Evolutionary conservation across 805 yeast genomes (phyloP).

Genomic region (Lipomyces kockii): DNA sequence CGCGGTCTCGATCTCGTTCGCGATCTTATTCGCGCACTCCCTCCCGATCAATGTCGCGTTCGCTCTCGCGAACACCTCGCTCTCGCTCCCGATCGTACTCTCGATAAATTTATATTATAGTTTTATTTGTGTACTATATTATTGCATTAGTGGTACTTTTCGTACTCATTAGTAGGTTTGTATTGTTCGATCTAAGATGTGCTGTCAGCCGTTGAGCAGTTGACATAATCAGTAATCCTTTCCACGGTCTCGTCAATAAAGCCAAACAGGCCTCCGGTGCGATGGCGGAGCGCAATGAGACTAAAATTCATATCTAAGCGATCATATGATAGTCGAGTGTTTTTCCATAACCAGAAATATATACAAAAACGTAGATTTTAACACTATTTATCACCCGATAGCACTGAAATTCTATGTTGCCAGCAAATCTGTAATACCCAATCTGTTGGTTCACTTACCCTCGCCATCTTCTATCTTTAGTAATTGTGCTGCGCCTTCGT

Average conservation of each 20-base stretch:
- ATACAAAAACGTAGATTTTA: too few relatives aligned
- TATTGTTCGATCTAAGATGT: too few relatives aligned
- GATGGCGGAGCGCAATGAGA: too few relatives aligned
- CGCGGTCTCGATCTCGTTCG: constrained; percentile 3
- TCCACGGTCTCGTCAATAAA: too few relatives aligned
- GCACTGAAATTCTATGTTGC: too few relatives aligned
- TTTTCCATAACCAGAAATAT: too few relatives aligned
- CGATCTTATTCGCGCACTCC: constrained; percentile 14
- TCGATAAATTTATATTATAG: not conserved
- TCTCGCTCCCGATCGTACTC: constrained; percentile 5
- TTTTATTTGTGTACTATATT: not conserved
- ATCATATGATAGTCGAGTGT: too few relatives aligned
- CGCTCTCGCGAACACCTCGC: constrained; percentile 1
- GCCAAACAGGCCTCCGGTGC: too few relatives aligned
- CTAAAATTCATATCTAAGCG: too few relatives aligned
- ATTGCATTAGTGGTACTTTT: not conserved
- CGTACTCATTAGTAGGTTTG: not conserved
- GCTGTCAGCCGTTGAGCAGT: not conserved
- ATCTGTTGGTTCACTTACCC: not conserved
- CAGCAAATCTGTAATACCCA: too few relatives aligned
- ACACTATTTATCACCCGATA: too few relatives aligned
- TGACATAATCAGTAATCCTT: not conserved
- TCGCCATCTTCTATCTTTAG: not conserved
- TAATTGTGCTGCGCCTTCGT: not conserved
- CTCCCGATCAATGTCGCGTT: not conserved